Conservation (phyloP, 768 basidiomycete genomes). For the Piloderma croceum region DNA sequence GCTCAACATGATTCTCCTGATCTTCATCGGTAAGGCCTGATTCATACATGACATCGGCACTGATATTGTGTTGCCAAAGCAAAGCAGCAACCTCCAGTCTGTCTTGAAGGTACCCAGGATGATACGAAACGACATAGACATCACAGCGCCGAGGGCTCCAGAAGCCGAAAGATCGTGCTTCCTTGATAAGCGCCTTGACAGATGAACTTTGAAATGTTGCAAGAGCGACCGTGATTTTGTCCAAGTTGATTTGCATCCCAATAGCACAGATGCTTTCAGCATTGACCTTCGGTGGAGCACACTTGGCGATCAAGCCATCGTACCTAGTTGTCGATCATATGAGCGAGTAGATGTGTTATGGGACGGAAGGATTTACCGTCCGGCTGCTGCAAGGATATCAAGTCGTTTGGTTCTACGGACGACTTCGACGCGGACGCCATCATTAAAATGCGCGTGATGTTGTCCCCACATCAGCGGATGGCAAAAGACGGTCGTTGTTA, state of each 20-base stretch:
- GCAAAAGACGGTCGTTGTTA: conserved; percentile 57
- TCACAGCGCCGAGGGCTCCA: conserved; percentile 90
- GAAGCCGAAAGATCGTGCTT: conserved; percentile 77
- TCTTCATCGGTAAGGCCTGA: conserved; percentile 56
- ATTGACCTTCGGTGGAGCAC: conserved; percentile 50
- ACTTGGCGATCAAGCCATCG: conserved; percentile 61
- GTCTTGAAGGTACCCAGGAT: conserved; percentile 69
- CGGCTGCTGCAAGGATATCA: conserved; percentile 77
- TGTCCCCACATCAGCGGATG: conserved; percentile 69
- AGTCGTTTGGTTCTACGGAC: conserved; percentile 57
- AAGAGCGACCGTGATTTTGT: conserved; percentile 67
- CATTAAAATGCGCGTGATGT: conserved; percentile 60
- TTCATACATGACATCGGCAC: conserved; percentile 86
- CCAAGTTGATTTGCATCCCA: conserved; percentile 71
- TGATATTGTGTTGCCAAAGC: conserved; percentile 78
- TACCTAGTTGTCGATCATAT: no score
- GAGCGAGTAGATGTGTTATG: background rate
- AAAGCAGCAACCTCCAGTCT: conserved; percentile 71
- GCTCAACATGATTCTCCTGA: conserved; percentile 59
- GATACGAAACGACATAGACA: conserved; percentile 78
- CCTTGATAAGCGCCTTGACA: conserved; percentile 65
- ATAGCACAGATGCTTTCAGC: conserved; percentile 57
- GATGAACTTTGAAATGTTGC: conserved; percentile 64
- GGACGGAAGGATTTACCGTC: conserved; percentile 42
- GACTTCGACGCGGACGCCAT: conserved; percentile 73